phyloP scores from a whole-genome alignment of 495 filamentous ascomycete species.

The Trichocladium antarcticum region DNA sequence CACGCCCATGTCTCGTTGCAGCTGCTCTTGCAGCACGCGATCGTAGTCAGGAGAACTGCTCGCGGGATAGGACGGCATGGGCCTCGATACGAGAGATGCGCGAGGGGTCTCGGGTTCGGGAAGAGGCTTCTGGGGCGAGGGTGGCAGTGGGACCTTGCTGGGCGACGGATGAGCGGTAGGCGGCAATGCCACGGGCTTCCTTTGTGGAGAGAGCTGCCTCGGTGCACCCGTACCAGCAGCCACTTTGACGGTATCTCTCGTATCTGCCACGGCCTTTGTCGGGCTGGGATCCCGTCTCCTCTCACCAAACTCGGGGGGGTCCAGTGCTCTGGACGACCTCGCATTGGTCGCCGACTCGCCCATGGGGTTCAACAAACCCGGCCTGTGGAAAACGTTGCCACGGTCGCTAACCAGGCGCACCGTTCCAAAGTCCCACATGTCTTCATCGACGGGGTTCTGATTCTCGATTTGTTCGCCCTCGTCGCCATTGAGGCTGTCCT shows the following conservation, averaged over 20 bases:
- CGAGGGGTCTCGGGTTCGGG: constrained; percentile 37
- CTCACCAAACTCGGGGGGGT: constrained; percentile 41
- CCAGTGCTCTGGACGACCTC: constrained; percentile 38
- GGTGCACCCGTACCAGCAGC: constrained; percentile 23
- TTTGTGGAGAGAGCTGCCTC: constrained; percentile 46
- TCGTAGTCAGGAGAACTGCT: constrained; percentile 46
- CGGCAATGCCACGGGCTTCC: constrained; percentile 39
- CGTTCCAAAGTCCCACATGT: constrained; percentile 95
- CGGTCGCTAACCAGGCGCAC: constrained; percentile 59
- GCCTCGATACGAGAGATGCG: constrained; percentile 27
- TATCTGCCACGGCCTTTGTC: constrained; percentile 28
- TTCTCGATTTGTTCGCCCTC: constrained; percentile 30
- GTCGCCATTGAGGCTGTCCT: constrained; percentile 26
- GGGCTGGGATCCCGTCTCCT: constrained; percentile 31
- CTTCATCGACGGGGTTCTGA: constrained; percentile 47
- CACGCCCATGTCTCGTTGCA: constrained; percentile 48
- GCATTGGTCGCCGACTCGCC: constrained; percentile 64
- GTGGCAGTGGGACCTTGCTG: constrained; percentile 51
- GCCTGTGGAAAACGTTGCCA: constrained; percentile 35
- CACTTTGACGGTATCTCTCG: constrained; percentile 35
- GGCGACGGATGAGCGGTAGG: constrained; percentile 40
- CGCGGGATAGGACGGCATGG: constrained; percentile 22
- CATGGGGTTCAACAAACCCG: constrained; percentile 52
- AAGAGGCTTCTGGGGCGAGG: constrained; percentile 38
- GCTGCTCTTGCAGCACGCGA: constrained; percentile 46